These are phyloP conservation scores for Pestalotiopsis sp. DNA, from an alignment of 2,329 filamentous ascomycete genomes.

Conservation along the genomic window DNA sequence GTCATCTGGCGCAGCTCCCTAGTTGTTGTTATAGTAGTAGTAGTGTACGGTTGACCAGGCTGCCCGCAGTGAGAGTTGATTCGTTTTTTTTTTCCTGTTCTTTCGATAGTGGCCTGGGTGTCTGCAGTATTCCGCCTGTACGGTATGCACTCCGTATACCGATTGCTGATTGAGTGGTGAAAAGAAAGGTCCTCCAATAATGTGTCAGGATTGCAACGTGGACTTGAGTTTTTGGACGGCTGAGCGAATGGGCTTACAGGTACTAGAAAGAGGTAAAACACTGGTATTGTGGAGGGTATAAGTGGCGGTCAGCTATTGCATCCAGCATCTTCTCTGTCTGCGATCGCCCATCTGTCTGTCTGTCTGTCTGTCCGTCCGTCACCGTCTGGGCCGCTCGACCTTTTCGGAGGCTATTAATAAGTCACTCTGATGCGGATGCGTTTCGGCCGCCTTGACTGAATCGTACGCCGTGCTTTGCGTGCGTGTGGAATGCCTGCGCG, in stretches of 20 bases:
- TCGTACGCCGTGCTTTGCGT: neutral
- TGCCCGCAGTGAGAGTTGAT: neutral
- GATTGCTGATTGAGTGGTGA: neutral
- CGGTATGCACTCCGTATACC: too few species aligned
- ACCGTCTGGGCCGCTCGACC: neutral
- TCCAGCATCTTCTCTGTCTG: neutral
- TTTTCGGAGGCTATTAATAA: neutral
- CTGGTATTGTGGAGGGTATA: neutral
- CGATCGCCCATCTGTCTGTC: neutral
- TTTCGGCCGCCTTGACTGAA: neutral
- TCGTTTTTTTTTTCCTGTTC: too few species aligned
- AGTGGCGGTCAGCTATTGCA: neutral
- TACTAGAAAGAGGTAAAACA: neutral
- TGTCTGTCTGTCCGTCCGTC: too few species aligned
- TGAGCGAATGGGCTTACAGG: neutral
- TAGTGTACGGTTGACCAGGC: neutral
- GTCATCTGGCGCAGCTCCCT: neutral
- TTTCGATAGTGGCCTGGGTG: too few species aligned
- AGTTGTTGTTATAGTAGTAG: too few species aligned
- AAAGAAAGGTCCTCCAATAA: neutral
- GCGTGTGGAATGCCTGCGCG: neutral
- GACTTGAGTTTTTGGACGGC: neutral
- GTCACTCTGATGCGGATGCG: neutral
- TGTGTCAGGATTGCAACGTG: neutral
- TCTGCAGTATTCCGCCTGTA: too few species aligned